phyloP scores from a whole-genome alignment of 1,139 yeast species.

The Geotrichum europaeum region DNA sequence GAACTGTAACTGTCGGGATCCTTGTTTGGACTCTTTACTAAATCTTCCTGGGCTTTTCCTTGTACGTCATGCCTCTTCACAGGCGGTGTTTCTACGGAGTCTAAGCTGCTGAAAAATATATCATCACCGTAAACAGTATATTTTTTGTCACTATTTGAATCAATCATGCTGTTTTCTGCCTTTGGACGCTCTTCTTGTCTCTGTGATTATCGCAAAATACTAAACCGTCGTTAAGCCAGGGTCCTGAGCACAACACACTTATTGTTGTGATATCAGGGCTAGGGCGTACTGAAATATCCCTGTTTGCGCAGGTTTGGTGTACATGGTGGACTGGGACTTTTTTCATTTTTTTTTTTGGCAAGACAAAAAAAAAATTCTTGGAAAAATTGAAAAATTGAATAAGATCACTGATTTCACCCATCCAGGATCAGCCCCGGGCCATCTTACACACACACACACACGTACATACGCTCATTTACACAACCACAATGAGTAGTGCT shows the following conservation, averaged over 20 bases:
- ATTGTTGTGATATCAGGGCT: neutral
- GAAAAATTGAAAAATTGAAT: conserved; percentile 8
- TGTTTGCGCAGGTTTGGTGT: neutral
- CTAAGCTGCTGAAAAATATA: neutral
- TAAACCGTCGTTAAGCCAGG: neutral
- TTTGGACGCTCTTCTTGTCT: neutral
- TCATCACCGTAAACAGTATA: neutral
- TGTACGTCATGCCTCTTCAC: neutral
- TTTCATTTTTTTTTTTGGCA: neutral
- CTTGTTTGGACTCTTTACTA: neutral
- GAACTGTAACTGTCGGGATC: neutral
- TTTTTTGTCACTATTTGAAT: neutral
- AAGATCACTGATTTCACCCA: neutral
- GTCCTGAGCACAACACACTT: neutral
- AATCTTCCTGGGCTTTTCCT: neutral
- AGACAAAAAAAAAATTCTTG: neutral
- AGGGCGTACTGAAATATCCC: neutral
- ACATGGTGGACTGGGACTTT: neutral
- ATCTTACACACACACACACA: too few species aligned
- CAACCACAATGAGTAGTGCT: conserved; percentile 10
- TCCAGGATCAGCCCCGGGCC: neutral
- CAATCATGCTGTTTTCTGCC: neutral
- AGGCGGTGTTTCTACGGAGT: neutral
- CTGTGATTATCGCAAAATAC: neutral
- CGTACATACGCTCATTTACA: too few species aligned